Evolutionary conservation across 2,329 filamentous ascomycete genomes (phyloP), one percentile per base, ranked within the genome.

Genomic region (Fusarium tupiense): DNA sequence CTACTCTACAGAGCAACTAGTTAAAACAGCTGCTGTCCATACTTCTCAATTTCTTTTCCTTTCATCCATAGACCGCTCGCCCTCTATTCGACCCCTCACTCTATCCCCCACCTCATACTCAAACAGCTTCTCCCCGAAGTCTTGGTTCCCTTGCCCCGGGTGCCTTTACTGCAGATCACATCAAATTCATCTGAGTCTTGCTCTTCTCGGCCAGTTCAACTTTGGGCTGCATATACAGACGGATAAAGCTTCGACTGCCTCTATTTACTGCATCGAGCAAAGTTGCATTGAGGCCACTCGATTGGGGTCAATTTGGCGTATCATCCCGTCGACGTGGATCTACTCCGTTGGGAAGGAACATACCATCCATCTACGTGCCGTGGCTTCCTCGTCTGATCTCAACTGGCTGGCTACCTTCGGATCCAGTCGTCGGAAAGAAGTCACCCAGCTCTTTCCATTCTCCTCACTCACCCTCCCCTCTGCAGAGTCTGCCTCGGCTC

Each of bases 131-230:
- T 71, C 64, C 61, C 71, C 61, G 43, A 72, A 71, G 41, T 54
- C 69, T 68, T 62, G 73, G 50, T 77, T 77, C 76, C 75, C 62
- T 77, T 77, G 53, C 73, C 69, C 76, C 76, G 76, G 73, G 43
- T 70, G 40, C 49, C 52, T 64, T 57, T 24, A 22, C 60, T 58
- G 68, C 75, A 73, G 57, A 73, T 73, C 72, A 38, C 64, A 72
- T 75, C 64, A 33, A 57, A 37, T 24, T 8, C 31, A 53, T 66
- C 73, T 58, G 67, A 69, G 60, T 60, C 49, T 44, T 50, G 50
- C 35, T 59, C 56, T 64, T 38, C 33, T 68, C 58, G 44, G 29
- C 19, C 53, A 67, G 37, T 37, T 61, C 43, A 47, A 22, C 31
- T 38, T 61, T 66, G 57, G 26, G 47, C 38, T 41, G 40, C 63